Conservation (phyloP, 106 monocot species). For the Amphibolis antarctica region DNA sequence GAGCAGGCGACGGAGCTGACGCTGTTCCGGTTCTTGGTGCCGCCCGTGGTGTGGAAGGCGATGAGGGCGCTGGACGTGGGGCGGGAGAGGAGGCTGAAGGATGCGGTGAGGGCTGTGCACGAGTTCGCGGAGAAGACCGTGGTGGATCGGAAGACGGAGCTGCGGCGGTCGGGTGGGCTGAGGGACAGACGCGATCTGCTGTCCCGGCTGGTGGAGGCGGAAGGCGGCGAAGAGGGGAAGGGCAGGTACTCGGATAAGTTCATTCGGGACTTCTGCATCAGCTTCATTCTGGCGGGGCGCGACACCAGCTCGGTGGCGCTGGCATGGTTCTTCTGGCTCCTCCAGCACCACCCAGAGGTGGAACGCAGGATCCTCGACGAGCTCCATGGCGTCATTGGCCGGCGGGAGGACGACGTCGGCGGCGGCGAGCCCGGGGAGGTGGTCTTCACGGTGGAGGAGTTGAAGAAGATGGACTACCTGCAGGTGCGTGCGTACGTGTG, state of each 20-base stretch:
- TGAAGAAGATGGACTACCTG: conserved; percentile 59
- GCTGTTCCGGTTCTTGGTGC: conserved; percentile 60
- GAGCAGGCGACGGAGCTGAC: conserved; percentile 65
- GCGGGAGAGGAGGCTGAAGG: conserved; percentile 42
- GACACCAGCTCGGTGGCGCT: conserved; percentile 94
- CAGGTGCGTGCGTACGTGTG: neutral
- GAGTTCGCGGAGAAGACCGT: conserved; percentile 64
- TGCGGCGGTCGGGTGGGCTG: conserved; percentile 11
- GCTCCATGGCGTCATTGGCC: conserved; percentile 16
- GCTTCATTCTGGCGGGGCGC: conserved; percentile 80
- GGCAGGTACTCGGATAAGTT: conserved; percentile 44
- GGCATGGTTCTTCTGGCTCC: conserved; percentile 89
- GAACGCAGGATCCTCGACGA: conserved; percentile 46
- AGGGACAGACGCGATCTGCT: conserved; percentile 45
- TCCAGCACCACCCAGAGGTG: conserved; percentile 39
- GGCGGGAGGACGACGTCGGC: neutral
- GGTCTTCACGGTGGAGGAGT: conserved; percentile 37
- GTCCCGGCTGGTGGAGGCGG: conserved; percentile 40
- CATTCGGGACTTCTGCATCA: conserved; percentile 88
- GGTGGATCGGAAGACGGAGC: conserved; percentile 27
- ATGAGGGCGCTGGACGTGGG: conserved; percentile 45
- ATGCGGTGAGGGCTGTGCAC: conserved; percentile 38
- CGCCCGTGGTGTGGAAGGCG: conserved; percentile 75
- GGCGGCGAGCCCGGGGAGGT: neutral
- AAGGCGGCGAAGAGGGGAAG: conserved; percentile 1